A percentile compares a stretch with the other conserved stretches of the same genome.
These are phyloP conservation scores for Gynandropsis gynandra DNA, from an alignment of 345 rosid species.

Conservation along the genomic window DNA sequence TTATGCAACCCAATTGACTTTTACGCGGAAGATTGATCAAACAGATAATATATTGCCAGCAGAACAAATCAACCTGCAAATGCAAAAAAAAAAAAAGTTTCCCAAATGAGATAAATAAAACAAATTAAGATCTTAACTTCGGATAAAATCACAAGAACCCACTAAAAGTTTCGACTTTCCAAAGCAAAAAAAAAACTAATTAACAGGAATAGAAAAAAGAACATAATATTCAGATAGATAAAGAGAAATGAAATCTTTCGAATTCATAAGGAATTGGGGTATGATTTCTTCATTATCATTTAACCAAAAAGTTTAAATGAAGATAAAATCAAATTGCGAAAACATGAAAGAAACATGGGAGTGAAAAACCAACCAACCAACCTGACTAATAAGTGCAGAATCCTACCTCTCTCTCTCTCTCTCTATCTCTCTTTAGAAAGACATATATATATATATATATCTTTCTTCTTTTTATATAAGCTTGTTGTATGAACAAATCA, in stretches of 20 bases:
- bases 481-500: background rate
- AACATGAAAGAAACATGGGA: no score
- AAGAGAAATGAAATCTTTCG: no score
- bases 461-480: background rate
- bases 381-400: no score
- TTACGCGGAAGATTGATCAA: slow-evolving; percentile 20
- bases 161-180: background rate
- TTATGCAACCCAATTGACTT: slow-evolving; percentile 11
- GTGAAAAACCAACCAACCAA: no score
- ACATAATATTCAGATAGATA: no score
- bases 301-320: background rate
- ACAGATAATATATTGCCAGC: background rate
- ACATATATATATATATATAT: no score
- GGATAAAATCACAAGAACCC: background rate
- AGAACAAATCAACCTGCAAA: background rate
- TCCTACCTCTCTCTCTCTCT: background rate
- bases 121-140: slow-evolving; percentile 13
- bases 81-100: slow-evolving; percentile 9
- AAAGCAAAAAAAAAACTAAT: no score
- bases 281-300: no score
- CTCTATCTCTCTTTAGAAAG: background rate
- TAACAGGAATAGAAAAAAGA: no score
- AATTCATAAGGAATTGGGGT: no score
- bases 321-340: no score
- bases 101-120: background rate